These are phyloP conservation scores for Dothideomycetidae sp. DNA, from an alignment of 2,329 filamentous ascomycete species.

Conservation along the genomic window DNA sequence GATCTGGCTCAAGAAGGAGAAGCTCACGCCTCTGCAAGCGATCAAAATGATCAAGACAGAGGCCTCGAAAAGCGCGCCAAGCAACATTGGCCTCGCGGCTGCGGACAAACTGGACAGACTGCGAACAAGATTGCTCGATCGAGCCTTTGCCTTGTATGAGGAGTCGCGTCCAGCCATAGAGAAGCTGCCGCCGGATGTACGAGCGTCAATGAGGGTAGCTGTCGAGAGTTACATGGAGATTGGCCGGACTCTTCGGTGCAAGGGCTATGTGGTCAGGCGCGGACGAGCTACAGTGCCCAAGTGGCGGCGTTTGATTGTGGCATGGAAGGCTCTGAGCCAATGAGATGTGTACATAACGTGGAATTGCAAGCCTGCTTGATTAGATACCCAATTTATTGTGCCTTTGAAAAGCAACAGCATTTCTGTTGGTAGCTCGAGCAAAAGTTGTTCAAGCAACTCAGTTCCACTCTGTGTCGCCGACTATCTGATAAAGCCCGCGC, in stretches of 20 bases:
- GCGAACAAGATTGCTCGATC: conserved; percentile 41
- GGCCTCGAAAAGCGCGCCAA: conserved; percentile 6
- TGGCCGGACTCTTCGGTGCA: conserved; percentile 43
- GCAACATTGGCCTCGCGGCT: conserved; percentile 27
- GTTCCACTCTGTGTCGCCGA: too few relatives aligned
- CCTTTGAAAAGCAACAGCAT: conserved; percentile 6
- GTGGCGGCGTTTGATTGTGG: conserved; percentile 39
- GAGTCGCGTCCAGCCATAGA: conserved; percentile 44
- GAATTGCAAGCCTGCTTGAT: too few relatives aligned
- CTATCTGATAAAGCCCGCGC: too few relatives aligned
- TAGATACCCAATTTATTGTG: too few relatives aligned
- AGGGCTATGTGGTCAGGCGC: conserved; percentile 30
- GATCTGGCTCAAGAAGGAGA: conserved; percentile 46
- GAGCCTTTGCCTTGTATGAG: conserved; percentile 47
- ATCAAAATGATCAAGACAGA: conserved; percentile 24
- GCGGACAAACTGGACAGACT: conserved; percentile 35
- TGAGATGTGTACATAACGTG: conserved; percentile 5
- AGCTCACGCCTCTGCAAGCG: conserved; percentile 40
- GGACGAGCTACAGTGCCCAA: conserved; percentile 34
- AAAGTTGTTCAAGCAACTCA: too few relatives aligned
- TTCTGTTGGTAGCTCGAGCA: too few relatives aligned
- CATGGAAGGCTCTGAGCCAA: conserved; percentile 40
- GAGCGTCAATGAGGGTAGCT: conserved; percentile 51
- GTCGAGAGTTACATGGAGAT: conserved; percentile 69
- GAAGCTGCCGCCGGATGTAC: conserved; percentile 43